Evolutionary conservation across 345 rosid species (phyloP).

Genomic region (Cardamine resedifolia): DNA sequence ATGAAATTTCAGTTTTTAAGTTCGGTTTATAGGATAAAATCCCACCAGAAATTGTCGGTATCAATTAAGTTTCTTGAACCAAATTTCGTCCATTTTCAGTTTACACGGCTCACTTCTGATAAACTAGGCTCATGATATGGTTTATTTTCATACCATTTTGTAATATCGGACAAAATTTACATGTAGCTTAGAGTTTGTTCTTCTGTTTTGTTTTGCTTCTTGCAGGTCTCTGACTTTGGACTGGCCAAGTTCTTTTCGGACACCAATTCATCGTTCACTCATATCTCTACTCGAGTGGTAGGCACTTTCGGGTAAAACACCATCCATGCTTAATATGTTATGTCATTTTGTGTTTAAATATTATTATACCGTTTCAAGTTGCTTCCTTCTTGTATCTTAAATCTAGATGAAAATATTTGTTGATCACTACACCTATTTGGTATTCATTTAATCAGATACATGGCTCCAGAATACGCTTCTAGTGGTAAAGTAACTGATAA

Average conservation of each 20-base stretch:
- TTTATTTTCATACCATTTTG: no score
- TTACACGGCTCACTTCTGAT: no score
- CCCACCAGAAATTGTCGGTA: background rate
- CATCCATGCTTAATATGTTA: constrained; percentile 28
- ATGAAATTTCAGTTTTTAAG: no score
- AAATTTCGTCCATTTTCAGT: background rate
- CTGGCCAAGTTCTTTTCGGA: constrained; percentile 64
- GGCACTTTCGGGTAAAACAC: constrained; percentile 77
- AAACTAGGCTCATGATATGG: no score
- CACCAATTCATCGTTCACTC: constrained; percentile 46
- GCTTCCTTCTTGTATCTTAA: background rate
- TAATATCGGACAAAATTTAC: no score
- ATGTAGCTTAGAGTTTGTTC: no score
- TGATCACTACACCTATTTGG: background rate
- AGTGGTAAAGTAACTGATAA: constrained; percentile 79
- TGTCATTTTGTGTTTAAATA: constrained; percentile 9
- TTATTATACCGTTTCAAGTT: no score
- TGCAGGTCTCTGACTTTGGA: constrained; percentile 89
- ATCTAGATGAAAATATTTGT: no score
- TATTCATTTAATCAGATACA: constrained; percentile 47
- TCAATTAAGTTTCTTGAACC: background rate
- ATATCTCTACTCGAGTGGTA: constrained; percentile 75
- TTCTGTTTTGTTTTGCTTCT: constrained; percentile 6
- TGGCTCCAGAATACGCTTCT: constrained; percentile 87
- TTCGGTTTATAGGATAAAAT: background rate